phyloP scores from a whole-genome alignment of 106 monocot species.

The Allium sativum region DNA sequence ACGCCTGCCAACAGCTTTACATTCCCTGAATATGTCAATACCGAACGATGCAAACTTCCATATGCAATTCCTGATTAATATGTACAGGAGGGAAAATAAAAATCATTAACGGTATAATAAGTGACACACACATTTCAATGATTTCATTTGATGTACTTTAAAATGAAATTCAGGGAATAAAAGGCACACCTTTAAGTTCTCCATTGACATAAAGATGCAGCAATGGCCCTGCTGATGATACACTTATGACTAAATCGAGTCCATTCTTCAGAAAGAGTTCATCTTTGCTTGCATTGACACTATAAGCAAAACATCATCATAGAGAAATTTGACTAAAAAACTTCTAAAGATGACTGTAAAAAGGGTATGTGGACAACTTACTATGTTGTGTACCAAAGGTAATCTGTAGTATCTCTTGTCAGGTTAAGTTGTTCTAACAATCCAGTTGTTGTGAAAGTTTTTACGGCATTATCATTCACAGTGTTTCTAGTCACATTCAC shows the following conservation, averaged over 20 bases:
- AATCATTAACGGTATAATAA: too few relatives aligned
- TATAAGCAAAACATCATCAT: constrained; percentile 10
- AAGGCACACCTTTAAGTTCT: constrained; percentile 28
- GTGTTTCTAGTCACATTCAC: constrained; percentile 69
- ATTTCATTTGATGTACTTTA: too few relatives aligned
- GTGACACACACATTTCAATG: too few relatives aligned
- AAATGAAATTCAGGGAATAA: too few relatives aligned
- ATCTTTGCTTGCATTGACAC: constrained; percentile 46
- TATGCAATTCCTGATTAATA: constrained; percentile 52
- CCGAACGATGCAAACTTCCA: constrained; percentile 61
- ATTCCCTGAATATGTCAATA: constrained; percentile 60
- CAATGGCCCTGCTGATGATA: constrained; percentile 58
- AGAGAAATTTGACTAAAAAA: not conserved
- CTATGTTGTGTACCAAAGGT: constrained; percentile 96
- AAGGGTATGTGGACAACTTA: constrained; percentile 24
- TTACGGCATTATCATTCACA: constrained; percentile 44
- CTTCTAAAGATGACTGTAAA: not conserved
- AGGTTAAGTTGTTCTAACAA: constrained; percentile 77
- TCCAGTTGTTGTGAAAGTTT: constrained; percentile 46
- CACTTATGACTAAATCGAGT: constrained; percentile 32
- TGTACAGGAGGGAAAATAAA: not conserved
- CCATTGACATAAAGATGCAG: constrained; percentile 65
- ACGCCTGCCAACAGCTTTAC: constrained; percentile 67
- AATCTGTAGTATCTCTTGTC: constrained; percentile 90
- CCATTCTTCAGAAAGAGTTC: constrained; percentile 52